A percentile compares a stretch with the other conserved stretches of the same genome.
Conservation (phyloP, 2,329 filamentous ascomycete species). For the Pseudocercospora fijiensis region DNA sequence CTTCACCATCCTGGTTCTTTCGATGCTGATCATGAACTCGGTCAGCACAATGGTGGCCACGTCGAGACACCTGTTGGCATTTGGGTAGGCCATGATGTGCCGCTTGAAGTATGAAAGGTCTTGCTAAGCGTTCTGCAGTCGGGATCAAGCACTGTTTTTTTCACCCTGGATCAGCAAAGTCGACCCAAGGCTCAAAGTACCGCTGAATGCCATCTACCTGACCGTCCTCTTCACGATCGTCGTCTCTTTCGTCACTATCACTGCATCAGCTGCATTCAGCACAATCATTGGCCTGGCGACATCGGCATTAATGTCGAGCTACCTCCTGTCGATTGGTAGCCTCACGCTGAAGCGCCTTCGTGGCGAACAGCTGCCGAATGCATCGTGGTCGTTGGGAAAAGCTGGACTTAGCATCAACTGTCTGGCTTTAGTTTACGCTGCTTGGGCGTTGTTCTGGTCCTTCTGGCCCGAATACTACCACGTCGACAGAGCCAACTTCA, state of each 20-base stretch:
- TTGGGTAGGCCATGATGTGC: slow-evolving; percentile 37
- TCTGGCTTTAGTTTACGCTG: slow-evolving; percentile 38
- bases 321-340: slow-evolving; percentile 42
- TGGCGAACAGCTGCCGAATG: slow-evolving; percentile 38
- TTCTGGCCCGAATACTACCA: slow-evolving; percentile 44
- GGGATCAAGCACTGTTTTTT: slow-evolving; percentile 45
- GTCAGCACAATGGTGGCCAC: slow-evolving; percentile 43
- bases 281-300: slow-evolving; percentile 45
- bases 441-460: slow-evolving; percentile 42
- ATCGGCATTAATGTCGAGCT: slow-evolving; percentile 44
- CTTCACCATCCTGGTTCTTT: slow-evolving; percentile 37
- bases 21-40: slow-evolving; percentile 41
- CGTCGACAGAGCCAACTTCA: slow-evolving; percentile 46
- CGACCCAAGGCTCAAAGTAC: slow-evolving; percentile 24
- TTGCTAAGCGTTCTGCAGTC: slow-evolving; percentile 15
- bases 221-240: slow-evolving; percentile 32
- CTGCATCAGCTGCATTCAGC: slow-evolving; percentile 41
- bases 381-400: slow-evolving; percentile 41
- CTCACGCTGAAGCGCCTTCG: slow-evolving; percentile 41
- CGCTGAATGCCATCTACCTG: slow-evolving; percentile 35
- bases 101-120: slow-evolving; percentile 25
- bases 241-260: slow-evolving; percentile 39
- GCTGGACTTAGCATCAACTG: slow-evolving; percentile 42
- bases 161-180: slow-evolving; percentile 38
- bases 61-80: slow-evolving; percentile 42